A percentile compares a stretch with the other conserved stretches of the same genome.
phyloP scores from a whole-genome alignment of 116 monocot genomes.

The Trichopus zeylanicus region DNA sequence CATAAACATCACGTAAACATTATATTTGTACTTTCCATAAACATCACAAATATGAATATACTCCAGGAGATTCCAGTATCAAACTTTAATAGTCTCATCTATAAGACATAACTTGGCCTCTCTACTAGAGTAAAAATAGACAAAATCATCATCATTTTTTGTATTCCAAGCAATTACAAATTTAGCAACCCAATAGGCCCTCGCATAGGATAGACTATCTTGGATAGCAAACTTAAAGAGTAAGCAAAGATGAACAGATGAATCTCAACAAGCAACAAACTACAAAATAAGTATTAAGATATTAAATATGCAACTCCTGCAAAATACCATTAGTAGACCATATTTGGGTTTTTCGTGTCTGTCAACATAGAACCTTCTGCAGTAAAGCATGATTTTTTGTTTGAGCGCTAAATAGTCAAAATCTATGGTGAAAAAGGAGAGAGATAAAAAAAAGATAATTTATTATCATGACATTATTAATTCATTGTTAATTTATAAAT shows the following conservation, averaged over 20 bases:
- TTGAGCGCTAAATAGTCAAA: too few relatives aligned
- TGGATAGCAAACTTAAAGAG: conserved; percentile 4
- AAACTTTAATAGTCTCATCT: conserved; percentile 48
- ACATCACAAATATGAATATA: not conserved
- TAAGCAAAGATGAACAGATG: not conserved
- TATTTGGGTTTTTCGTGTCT: too few relatives aligned
- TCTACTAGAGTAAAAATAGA: conserved; percentile 53
- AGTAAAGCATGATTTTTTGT: too few relatives aligned
- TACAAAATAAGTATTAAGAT: not conserved
- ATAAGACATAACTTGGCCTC: conserved; percentile 30
- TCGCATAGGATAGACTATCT: conserved; percentile 47
- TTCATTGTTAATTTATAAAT: too few relatives aligned
- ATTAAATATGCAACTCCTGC: not conserved
- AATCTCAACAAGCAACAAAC: not conserved
- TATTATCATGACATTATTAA: too few relatives aligned
- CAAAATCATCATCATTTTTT: conserved; percentile 24
- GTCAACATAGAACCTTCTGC: too few relatives aligned
- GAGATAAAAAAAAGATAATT: too few relatives aligned
- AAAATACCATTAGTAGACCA: not conserved
- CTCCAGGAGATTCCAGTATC: not conserved
- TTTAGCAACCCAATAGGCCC: conserved; percentile 64
- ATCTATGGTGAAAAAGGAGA: too few relatives aligned
- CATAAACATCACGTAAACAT: too few relatives aligned
- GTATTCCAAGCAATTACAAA: conserved; percentile 69
- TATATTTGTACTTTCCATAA: not conserved